Percentiles rank a stretch among this genome's conserved stretches.
These are phyloP conservation scores for Clathrospora elynae DNA, from an alignment of 2,329 filamentous ascomycete species.

Conservation along the genomic window DNA sequence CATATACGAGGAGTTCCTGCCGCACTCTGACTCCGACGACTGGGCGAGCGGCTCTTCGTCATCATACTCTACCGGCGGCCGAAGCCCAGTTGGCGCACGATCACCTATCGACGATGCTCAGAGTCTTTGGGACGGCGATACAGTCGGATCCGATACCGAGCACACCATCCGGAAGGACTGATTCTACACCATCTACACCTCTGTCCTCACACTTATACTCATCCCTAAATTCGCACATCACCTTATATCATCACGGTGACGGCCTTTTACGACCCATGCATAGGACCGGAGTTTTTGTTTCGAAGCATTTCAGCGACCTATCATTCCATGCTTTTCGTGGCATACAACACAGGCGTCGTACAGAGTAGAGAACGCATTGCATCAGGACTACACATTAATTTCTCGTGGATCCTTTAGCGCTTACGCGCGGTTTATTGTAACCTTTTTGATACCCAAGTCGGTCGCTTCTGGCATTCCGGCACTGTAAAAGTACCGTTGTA, in stretches of 20 bases:
- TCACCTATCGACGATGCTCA: slow-evolving; percentile 63
- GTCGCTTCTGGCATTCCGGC: slow-evolving; percentile 35
- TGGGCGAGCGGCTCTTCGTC: slow-evolving; percentile 90
- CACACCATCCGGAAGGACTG: slow-evolving; percentile 30
- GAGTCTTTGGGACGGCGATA: slow-evolving; percentile 63
- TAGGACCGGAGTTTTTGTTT: slow-evolving; percentile 43
- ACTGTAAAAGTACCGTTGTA: slow-evolving; percentile 25
- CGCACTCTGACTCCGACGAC: slow-evolving; percentile 74
- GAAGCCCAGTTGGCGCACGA: slow-evolving; percentile 57
- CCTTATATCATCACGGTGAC: slow-evolving; percentile 27
- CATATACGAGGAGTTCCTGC: slow-evolving; percentile 59
- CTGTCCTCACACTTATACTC: slow-evolving; percentile 21
- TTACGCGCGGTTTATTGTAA: slow-evolving; percentile 25
- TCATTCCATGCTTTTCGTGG: slow-evolving; percentile 23
- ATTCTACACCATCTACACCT: slow-evolving; percentile 14
- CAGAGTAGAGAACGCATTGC: slow-evolving; percentile 16
- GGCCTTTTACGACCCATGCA: slow-evolving; percentile 47
- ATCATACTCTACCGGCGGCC: slow-evolving; percentile 68
- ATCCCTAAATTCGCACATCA: slow-evolving; percentile 34
- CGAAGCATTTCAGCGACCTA: slow-evolving; percentile 46
- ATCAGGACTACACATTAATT: slow-evolving; percentile 16
- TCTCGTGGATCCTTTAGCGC: slow-evolving; percentile 23
- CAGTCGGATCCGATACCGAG: slow-evolving; percentile 56
- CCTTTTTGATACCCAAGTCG: slow-evolving; percentile 44
- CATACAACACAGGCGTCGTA: slow-evolving; percentile 32